phyloP scores from a whole-genome alignment of 331 rosid species.

The Pyrus hybrid region DNA sequence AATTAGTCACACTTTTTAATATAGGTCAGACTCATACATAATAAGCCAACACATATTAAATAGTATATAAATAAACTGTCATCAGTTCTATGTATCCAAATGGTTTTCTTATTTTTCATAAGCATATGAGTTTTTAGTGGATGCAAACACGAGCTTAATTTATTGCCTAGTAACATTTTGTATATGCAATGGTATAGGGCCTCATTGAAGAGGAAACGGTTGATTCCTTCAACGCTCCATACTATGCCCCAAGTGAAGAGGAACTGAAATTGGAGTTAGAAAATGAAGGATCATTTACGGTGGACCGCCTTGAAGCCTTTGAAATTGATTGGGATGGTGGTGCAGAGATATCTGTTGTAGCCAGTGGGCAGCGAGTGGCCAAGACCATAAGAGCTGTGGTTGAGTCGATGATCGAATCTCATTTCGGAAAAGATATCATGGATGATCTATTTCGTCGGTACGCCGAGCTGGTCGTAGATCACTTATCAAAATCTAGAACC shows the following conservation, averaged over 20 bases:
- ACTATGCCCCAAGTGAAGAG: slow-evolving; percentile 58
- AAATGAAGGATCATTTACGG: slow-evolving; percentile 56
- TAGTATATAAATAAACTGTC: too few species aligned
- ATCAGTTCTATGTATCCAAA: neutral
- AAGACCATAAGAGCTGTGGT: slow-evolving; percentile 58
- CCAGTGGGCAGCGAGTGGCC: slow-evolving; percentile 43
- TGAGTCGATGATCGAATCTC: slow-evolving; percentile 59
- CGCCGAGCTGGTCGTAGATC: slow-evolving; percentile 22
- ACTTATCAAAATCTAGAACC: slow-evolving; percentile 26
- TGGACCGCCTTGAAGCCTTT: slow-evolving; percentile 27
- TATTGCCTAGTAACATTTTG: neutral
- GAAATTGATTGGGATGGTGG: slow-evolving; percentile 61
- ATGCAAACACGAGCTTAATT: neutral
- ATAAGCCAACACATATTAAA: too few species aligned
- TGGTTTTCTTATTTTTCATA: neutral
- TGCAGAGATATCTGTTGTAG: neutral
- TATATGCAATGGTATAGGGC: slow-evolving; percentile 23
- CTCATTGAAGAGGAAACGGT: slow-evolving; percentile 52
- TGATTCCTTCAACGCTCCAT: slow-evolving; percentile 63
- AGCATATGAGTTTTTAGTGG: neutral
- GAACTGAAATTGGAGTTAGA: slow-evolving; percentile 36
- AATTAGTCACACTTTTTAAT: too few species aligned
- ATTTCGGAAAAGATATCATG: slow-evolving; percentile 47
- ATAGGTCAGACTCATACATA: too few species aligned
- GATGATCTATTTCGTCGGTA: slow-evolving; percentile 43